Evolutionary conservation across 2,329 filamentous ascomycete species (phyloP).

Genomic region (Aureobasidium leucospermi): DNA sequence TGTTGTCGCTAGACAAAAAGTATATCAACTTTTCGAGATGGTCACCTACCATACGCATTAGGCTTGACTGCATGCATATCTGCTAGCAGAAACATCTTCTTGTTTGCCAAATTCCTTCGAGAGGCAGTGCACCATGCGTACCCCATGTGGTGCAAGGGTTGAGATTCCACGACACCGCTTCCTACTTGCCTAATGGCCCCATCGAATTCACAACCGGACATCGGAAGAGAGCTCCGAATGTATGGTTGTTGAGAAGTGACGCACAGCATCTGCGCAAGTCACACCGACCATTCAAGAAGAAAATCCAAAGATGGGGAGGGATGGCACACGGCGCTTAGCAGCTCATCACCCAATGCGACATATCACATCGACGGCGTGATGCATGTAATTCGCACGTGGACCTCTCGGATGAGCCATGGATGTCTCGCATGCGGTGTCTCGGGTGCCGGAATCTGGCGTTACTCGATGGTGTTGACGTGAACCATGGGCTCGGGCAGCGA

Average conservation of each 20-base stretch:
- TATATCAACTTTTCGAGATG: not conserved
- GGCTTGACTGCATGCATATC: not conserved
- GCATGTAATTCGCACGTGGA: conserved; percentile 11
- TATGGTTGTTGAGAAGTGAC: not conserved
- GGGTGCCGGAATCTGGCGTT: conserved; percentile 1
- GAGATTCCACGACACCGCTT: not conserved
- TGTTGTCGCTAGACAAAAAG: not conserved
- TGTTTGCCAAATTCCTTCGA: not conserved
- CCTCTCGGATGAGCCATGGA: not conserved
- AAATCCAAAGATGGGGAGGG: not conserved
- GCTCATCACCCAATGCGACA: not conserved
- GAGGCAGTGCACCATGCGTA: not conserved
- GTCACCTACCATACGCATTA: not conserved
- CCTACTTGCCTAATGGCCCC: not conserved
- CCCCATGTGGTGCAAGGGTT: conserved; percentile 2
- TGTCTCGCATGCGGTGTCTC: conserved; percentile 12
- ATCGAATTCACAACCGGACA: not conserved
- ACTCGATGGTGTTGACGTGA: not conserved
- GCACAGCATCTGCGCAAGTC: not conserved
- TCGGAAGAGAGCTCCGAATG: not conserved
- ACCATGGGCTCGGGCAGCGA: not conserved
- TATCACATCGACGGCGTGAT: conserved; percentile 1
- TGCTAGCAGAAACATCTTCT: not conserved
- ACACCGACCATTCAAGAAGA: not conserved
- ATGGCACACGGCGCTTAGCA: conserved; percentile 7